Evolutionary conservation across 2,329 filamentous ascomycete genomes (phyloP).

Genomic region (Apiospora aurea): DNA sequence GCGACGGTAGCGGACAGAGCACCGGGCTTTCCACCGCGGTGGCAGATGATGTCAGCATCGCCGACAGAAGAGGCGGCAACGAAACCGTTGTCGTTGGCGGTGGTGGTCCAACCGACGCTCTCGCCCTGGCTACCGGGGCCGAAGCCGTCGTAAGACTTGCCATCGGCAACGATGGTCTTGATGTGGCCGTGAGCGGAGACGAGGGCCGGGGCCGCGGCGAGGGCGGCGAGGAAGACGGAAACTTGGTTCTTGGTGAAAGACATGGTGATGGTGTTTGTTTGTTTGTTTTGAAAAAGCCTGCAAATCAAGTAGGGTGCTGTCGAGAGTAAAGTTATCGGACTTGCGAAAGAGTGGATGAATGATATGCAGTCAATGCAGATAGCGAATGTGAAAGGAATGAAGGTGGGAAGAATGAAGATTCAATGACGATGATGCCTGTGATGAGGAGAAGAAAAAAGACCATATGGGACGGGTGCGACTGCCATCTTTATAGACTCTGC

Average conservation of each 20-base stretch:
- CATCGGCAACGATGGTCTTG: constrained; percentile 52
- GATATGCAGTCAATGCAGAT: constrained; percentile 20
- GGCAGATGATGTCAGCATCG: constrained; percentile 54
- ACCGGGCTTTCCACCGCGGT: constrained; percentile 48
- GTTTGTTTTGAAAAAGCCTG: neutral
- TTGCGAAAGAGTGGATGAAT: constrained; percentile 16
- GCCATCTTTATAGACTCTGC: constrained; percentile 9
- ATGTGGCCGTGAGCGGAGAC: constrained; percentile 7
- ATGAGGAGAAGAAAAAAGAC: neutral
- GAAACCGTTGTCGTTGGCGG: constrained; percentile 56
- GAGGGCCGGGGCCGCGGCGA: neutral
- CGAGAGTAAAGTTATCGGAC: constrained; percentile 10
- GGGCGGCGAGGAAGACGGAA: neutral
- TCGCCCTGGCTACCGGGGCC: constrained; percentile 37
- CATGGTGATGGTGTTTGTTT: constrained; percentile 6
- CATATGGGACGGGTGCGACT: neutral
- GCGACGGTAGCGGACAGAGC: constrained; percentile 42
- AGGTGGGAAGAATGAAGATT: neutral
- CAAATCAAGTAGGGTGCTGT: constrained; percentile 19
- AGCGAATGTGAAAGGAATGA: constrained; percentile 8
- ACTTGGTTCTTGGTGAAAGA: constrained; percentile 14
- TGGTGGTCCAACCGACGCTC: constrained; percentile 41
- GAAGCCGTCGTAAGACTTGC: constrained; percentile 37
- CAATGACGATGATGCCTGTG: constrained; percentile 19
- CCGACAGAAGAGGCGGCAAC: constrained; percentile 50